Percentiles rank a stretch among this genome's conserved stretches.
Evolutionary conservation across 306 rosid species (phyloP).

Genomic region (Trifolium pratense): DNA sequence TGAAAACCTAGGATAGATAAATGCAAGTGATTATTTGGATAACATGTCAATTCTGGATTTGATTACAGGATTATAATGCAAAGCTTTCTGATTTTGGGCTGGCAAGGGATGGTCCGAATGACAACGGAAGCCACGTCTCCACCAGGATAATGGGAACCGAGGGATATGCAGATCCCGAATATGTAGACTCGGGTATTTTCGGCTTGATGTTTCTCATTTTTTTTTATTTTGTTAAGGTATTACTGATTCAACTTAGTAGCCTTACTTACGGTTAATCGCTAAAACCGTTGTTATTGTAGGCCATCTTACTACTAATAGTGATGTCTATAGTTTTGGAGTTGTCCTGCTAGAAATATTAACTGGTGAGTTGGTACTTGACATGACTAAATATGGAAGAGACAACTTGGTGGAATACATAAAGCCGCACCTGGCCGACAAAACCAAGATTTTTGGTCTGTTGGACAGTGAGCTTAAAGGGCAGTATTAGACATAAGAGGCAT

Average conservation of each 20-base stretch:
- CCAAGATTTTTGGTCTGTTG: slow-evolving; percentile 43
- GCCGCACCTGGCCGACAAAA: slow-evolving; percentile 47
- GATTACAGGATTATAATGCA: slow-evolving; percentile 55
- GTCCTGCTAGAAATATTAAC: slow-evolving; percentile 54
- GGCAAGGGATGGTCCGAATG: slow-evolving; percentile 66
- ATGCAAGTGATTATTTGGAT: background rate
- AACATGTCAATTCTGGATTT: slow-evolving; percentile 18
- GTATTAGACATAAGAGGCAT: slow-evolving; percentile 53
- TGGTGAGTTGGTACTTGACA: slow-evolving; percentile 57
- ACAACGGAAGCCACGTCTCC: slow-evolving; percentile 56
- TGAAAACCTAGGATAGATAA: background rate
- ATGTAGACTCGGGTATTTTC: slow-evolving; percentile 57
- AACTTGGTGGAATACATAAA: slow-evolving; percentile 60
- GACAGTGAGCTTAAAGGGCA: slow-evolving; percentile 66
- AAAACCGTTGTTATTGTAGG: slow-evolving; percentile 42
- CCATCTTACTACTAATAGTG: slow-evolving; percentile 59
- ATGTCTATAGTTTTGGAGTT: slow-evolving; percentile 72
- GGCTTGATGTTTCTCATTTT: no score
- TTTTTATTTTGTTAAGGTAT: background rate
- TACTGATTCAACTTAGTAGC: background rate
- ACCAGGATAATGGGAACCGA: slow-evolving; percentile 50
- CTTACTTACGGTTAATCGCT: background rate
- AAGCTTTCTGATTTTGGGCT: slow-evolving; percentile 71
- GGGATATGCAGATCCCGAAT: slow-evolving; percentile 73
- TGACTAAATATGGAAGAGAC: slow-evolving; percentile 53